Evolutionary conservation across 805 yeast species (phyloP).

Genomic region (Spencermartinsiella europaea): DNA sequence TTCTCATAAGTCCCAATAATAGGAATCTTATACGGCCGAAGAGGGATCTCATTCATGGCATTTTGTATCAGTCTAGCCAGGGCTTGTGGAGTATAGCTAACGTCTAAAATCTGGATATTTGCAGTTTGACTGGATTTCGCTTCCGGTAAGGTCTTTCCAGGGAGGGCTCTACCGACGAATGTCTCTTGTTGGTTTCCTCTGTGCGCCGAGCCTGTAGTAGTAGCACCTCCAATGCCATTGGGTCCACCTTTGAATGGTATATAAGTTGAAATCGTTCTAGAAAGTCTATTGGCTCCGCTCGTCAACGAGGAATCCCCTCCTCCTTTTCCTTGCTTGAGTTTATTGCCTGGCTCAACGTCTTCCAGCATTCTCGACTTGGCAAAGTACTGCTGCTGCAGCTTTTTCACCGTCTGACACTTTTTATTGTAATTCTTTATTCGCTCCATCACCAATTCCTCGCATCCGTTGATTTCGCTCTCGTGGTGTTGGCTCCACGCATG

Average conservation of each 20-base stretch:
- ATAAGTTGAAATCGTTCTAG: background rate
- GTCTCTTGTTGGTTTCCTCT: too few relatives aligned
- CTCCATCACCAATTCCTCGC: conserved; percentile 45
- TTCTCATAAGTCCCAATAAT: conserved; percentile 61
- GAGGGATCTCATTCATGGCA: conserved; percentile 45
- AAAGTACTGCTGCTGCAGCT: conserved; percentile 56
- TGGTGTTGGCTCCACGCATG: conserved; percentile 67
- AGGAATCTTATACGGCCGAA: conserved; percentile 54
- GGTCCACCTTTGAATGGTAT: background rate
- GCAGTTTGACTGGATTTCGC: background rate
- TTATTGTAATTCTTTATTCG: conserved; percentile 47
- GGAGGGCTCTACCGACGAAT: too few relatives aligned
- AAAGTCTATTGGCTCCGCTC: background rate
- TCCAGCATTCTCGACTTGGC: conserved; percentile 66
- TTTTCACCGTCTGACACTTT: conserved; percentile 41
- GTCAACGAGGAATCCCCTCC: background rate
- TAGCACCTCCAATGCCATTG: background rate
- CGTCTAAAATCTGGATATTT: conserved; percentile 26
- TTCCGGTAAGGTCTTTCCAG: too few relatives aligned
- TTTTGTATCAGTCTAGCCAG: conserved; percentile 39
- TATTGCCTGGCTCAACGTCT: conserved; percentile 31
- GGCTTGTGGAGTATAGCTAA: conserved; percentile 30
- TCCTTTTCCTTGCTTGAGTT: too few relatives aligned
- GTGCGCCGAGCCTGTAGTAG: too few relatives aligned
- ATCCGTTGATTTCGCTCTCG: conserved; percentile 51